Percentiles rank a stretch among this genome's conserved stretches.
Conservation (phyloP, 352 stramenopile genomes). For the Plasmopara halstedii region DNA sequence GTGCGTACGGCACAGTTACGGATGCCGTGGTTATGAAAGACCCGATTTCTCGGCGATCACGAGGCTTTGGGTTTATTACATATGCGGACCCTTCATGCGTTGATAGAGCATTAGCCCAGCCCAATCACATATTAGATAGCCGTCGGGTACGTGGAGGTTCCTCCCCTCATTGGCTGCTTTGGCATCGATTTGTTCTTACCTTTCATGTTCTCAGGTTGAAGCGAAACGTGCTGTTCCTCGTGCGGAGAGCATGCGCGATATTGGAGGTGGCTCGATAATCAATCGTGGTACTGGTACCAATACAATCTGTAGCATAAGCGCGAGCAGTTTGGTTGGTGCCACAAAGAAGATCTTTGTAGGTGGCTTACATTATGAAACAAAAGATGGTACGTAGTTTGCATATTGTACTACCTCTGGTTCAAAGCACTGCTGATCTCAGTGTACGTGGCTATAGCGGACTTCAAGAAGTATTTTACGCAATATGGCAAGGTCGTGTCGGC, state of each 20-base stretch:
- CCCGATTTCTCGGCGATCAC: constrained; percentile 83
- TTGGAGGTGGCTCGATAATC: constrained; percentile 31
- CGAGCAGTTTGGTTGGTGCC: constrained; percentile 51
- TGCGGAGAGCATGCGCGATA: constrained; percentile 75
- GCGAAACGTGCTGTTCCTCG: constrained; percentile 88
- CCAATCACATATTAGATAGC: constrained; percentile 88
- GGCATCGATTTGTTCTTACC: not conserved
- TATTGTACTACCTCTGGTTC: not conserved
- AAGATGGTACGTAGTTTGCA: constrained; percentile 65
- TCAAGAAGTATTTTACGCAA: constrained; percentile 90
- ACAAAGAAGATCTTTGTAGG: constrained; percentile 92
- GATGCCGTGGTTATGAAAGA: constrained; percentile 93
- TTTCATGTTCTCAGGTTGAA: too few species aligned
- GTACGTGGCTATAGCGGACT: constrained; percentile 51
- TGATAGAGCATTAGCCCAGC: constrained; percentile 82
- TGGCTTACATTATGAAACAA: constrained; percentile 90
- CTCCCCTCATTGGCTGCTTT: constrained; percentile 16
- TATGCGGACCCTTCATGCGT: constrained; percentile 85
- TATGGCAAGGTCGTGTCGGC: constrained; percentile 90
- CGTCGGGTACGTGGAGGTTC: constrained; percentile 48
- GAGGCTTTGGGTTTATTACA: constrained; percentile 92
- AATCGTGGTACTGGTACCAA: constrained; percentile 45
- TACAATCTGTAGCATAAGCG: constrained; percentile 45
- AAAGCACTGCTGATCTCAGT: not conserved
- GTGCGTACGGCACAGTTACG: constrained; percentile 81